Base-by-base conservation (phyloP, 1,284 basidiomycete genomes). In the Pseudozyma sp. region DNA sequence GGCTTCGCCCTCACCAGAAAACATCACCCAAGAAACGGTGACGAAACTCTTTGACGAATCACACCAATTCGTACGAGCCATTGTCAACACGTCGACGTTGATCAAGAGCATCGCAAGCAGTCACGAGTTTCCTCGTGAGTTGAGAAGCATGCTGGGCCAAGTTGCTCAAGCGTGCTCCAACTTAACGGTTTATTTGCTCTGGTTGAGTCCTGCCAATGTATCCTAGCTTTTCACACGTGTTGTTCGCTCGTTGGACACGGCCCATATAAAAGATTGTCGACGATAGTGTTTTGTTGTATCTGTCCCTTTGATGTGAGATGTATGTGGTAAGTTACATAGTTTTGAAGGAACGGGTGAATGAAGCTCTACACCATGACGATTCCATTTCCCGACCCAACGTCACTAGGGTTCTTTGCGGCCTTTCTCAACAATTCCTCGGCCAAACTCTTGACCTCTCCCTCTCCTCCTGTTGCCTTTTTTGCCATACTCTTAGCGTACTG, bases 301-400 rank as follows among this genome's bases (percentile, higher is more conserved):
- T 44, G 13, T 19, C 43, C n/a, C n/a, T n/a, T n/a, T n/a, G 43
- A 34, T 39, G 35, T 25, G 19, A 19, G 12, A 14, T 47, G 38
- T 19, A 25, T 50, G 25, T 35, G 19, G 9, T 19, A 47, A 25
- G 9, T 19, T 40, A 25, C 39, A 25, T 45, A n/a, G 11, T 14
- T 35, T 38, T 19, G 19, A 18, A 9, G 36, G 25, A 25, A 16
- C 7, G 25, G 0, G 21, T 21, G 7, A 25, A 14, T 18, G 45
- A 11, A 21, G 45, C 4, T 7, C 70, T 70, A 84, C 16, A 84
- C 81, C 83, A 84, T 84, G 19, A 83, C 82, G 25, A 84, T 52
- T 5, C 83, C 83, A 49, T 79, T 81, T 1, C 83, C 83, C 10
- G 70, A 70, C 5, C 83, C 82, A 5, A 75, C 53, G 6, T 78